A percentile compares a stretch with the other conserved stretches of the same genome.
Conservation (phyloP, 306 rosid species). For the Ormosia emarginata region DNA sequence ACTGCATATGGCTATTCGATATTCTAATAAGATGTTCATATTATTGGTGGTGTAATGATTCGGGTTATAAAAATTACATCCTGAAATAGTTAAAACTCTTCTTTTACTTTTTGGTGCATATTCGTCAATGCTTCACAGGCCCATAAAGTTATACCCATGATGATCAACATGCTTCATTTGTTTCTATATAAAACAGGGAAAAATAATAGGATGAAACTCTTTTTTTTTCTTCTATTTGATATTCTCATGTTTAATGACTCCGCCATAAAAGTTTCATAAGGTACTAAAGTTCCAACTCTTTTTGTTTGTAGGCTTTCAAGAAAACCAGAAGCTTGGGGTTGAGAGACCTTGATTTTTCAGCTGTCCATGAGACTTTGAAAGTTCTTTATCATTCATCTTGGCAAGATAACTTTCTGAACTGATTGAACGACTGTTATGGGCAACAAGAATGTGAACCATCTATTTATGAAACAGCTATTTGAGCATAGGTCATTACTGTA, state of each 20-base stretch:
- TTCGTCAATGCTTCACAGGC: not conserved
- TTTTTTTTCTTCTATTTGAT: not conserved
- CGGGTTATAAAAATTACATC: not conserved
- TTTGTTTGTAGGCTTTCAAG: conserved; percentile 66
- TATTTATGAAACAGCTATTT: conserved; percentile 5
- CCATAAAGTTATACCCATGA: not conserved
- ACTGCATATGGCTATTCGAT: not conserved
- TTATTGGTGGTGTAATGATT: not conserved
- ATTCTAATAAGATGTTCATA: not conserved
- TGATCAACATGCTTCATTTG: not conserved
- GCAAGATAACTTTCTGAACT: not conserved
- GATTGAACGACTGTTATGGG: conserved; percentile 6
- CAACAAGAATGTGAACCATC: conserved; percentile 9
- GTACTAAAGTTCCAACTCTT: not conserved
- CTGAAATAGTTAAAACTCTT: not conserved
- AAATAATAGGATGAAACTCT: not conserved
- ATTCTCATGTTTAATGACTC: not conserved
- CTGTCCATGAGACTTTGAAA: conserved; percentile 64
- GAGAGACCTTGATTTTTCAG: conserved; percentile 79
- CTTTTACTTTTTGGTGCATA: not conserved
- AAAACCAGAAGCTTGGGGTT: conserved; percentile 77
- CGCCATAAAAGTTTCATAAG: not conserved
- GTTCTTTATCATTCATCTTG: conserved; percentile 27
- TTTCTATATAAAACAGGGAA: not conserved
- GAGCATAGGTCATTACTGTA: not conserved